These are phyloP conservation scores for Paulownia fortunei DNA, from an alignment of 257 asterid species.

Conservation along the genomic window DNA sequence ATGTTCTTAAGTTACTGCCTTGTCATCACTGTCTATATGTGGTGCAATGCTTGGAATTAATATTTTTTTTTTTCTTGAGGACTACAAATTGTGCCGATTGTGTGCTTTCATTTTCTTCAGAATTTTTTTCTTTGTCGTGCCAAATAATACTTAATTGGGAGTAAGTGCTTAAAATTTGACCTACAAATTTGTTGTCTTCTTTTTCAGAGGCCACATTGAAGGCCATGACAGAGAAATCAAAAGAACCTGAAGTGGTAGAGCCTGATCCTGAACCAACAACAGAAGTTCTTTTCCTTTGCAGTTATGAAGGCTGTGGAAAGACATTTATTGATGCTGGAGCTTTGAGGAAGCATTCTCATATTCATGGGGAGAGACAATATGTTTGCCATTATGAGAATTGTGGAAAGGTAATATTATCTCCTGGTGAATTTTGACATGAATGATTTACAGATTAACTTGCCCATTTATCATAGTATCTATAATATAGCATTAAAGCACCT, in stretches of 20 bases:
- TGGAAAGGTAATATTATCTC: conserved; percentile 55
- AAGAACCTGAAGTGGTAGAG: conserved; percentile 64
- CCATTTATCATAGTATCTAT: neutral
- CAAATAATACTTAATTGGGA: conserved; percentile 2
- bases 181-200: conserved; percentile 33
- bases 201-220: conserved; percentile 71
- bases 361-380: conserved; percentile 97
- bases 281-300: conserved; percentile 96
- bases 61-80: neutral
- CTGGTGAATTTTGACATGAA: neutral
- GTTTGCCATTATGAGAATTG: conserved; percentile 90
- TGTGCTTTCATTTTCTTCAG: neutral
- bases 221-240: conserved; percentile 65
- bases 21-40: neutral
- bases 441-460: neutral
- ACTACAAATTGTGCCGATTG: neutral
- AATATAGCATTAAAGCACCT: neutral
- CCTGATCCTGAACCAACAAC: conserved; percentile 98
- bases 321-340: conserved; percentile 97
- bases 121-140: conserved; percentile 18
- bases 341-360: conserved; percentile 96
- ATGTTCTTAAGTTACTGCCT: neutral
- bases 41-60: neutral
- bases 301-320: conserved; percentile 98
- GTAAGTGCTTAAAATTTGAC: conserved; percentile 19